Conservation (phyloP, 2,329 filamentous ascomycete genomes). For the Exophiala sp. region DNA sequence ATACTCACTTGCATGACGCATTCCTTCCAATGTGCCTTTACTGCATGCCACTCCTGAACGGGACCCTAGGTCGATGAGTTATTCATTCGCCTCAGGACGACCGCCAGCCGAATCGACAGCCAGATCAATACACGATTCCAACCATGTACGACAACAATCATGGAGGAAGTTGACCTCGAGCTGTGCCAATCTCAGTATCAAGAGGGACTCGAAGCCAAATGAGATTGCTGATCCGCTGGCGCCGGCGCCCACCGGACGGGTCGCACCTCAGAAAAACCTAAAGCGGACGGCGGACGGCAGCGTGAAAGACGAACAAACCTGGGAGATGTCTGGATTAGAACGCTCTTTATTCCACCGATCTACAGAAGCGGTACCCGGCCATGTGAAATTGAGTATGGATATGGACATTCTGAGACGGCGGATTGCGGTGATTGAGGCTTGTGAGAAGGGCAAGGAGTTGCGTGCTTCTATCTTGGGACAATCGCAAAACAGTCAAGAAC, state of each 20-base stretch:
- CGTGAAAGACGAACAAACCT: slow-evolving; percentile 6
- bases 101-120: no score
- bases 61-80: neutral
- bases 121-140: neutral
- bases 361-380: neutral
- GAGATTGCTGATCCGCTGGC: no score
- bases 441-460: neutral
- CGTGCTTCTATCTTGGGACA: neutral
- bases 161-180: neutral
- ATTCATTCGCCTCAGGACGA: neutral
- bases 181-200: neutral
- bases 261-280: no score
- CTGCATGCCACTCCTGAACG: no score
- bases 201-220: neutral
- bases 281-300: slow-evolving; percentile 11
- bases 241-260: no score
- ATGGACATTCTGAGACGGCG: slow-evolving; percentile 7
- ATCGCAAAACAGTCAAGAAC: neutral
- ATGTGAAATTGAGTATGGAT: slow-evolving; percentile 2
- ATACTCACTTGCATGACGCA: no score
- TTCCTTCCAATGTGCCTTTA: no score
- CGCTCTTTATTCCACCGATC: neutral
- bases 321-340: neutral
- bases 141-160: neutral
- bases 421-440: slow-evolving; percentile 7